Evolutionary conservation across 1,139 yeast species (phyloP).

Genomic region (Geotrichum europaeum): DNA sequence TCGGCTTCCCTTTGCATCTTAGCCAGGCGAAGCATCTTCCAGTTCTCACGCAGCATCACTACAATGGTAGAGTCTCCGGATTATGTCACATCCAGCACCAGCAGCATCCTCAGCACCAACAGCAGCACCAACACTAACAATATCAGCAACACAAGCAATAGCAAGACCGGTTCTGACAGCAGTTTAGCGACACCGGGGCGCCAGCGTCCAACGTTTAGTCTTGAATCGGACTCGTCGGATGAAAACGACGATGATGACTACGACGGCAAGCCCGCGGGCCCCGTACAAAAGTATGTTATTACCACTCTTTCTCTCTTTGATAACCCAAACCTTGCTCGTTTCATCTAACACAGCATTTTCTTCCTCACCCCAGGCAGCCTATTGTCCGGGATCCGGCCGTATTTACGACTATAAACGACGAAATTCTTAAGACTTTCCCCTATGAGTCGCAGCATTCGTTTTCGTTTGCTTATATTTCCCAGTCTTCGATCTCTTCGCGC

Average conservation of each 20-base stretch:
- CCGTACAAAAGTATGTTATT: slow-evolving; percentile 1
- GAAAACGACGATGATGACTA: slow-evolving; percentile 5
- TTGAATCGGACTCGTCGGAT: slow-evolving; percentile 11
- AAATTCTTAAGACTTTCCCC: slow-evolving; percentile 45
- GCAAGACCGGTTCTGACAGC: background rate
- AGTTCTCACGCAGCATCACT: background rate
- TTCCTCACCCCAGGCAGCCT: background rate
- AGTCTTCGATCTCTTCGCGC: slow-evolving; percentile 70
- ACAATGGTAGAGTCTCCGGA: slow-evolving; percentile 7
- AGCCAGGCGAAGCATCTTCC: background rate
- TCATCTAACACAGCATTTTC: background rate
- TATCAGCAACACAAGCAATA: background rate
- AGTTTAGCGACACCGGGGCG: background rate
- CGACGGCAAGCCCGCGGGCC: background rate
- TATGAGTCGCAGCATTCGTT: slow-evolving; percentile 79
- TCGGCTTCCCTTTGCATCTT: background rate
- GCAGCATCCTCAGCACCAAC: background rate
- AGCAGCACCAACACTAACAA: background rate
- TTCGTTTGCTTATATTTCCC: slow-evolving; percentile 77
- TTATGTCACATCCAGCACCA: background rate
- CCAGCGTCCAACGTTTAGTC: slow-evolving; percentile 7
- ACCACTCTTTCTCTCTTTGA: background rate
- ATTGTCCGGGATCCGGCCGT: background rate
- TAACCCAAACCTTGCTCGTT: background rate
- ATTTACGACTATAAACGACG: slow-evolving; percentile 9